phyloP scores from a whole-genome alignment of 2,329 filamentous ascomycete species.

The Thelonectria blattea region DNA sequence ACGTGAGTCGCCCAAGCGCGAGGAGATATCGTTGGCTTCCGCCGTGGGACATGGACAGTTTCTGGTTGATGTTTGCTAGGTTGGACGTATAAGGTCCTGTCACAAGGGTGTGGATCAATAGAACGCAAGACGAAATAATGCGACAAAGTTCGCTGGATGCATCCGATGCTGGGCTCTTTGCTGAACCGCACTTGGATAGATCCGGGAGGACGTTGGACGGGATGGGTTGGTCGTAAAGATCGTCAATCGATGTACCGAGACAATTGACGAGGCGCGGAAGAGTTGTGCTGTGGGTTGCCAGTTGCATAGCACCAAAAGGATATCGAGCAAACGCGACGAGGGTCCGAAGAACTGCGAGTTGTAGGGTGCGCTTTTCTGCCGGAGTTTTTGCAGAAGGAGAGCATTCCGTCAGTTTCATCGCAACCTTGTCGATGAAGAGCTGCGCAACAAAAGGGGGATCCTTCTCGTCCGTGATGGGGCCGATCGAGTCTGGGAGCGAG shows the following conservation, averaged over 20 bases:
- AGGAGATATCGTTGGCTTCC: constrained; percentile 84
- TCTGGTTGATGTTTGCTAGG: constrained; percentile 68
- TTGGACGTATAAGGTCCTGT: constrained; percentile 54
- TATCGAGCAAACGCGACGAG: constrained; percentile 66
- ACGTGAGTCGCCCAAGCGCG: constrained; percentile 81
- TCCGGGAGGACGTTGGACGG: constrained; percentile 48
- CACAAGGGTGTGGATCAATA: constrained; percentile 59
- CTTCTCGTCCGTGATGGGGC: constrained; percentile 61
- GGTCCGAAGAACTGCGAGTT: constrained; percentile 57
- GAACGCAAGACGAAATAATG: constrained; percentile 56
- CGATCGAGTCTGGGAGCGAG: constrained; percentile 67
- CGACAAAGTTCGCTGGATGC: constrained; percentile 45
- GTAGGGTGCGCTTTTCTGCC: constrained; percentile 50
- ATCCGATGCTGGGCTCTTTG: constrained; percentile 15
- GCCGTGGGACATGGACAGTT: constrained; percentile 72
- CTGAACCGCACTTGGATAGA: constrained; percentile 11
- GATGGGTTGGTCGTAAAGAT: constrained; percentile 68
- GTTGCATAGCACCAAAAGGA: constrained; percentile 66
- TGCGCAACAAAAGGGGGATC: constrained; percentile 52
- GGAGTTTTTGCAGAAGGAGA: constrained; percentile 48
- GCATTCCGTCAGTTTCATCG: constrained; percentile 64
- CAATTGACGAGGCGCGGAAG: constrained; percentile 78
- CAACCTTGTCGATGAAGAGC: constrained; percentile 66
- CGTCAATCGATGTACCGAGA: constrained; percentile 69
- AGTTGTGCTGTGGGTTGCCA: constrained; percentile 71